A percentile compares a stretch with the other conserved stretches of the same genome.
phyloP scores from a whole-genome alignment of 2,329 filamentous ascomycete species.

The Metarhizium anisopliae region DNA sequence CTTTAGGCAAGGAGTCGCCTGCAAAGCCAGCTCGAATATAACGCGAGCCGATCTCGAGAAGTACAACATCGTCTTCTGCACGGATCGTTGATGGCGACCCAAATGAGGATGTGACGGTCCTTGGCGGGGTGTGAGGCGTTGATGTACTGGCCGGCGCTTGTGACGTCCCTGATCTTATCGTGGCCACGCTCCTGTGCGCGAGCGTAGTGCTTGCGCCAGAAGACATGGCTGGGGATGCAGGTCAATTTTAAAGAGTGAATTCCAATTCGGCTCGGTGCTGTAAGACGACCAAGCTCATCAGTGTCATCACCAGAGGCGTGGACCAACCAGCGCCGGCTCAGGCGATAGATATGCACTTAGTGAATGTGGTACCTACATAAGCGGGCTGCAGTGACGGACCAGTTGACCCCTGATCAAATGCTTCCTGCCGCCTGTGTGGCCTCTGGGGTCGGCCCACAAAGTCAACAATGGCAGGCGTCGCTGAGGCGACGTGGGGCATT shows the following conservation, averaged over 20 bases:
- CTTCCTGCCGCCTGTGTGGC: no score
- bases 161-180: conserved; percentile 38
- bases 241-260: not conserved
- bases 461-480: conserved; percentile 16
- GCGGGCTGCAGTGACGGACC: not conserved
- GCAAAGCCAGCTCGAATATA: conserved; percentile 78
- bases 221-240: conserved; percentile 27
- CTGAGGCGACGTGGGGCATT: conserved; percentile 21
- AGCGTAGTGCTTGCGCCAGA: conserved; percentile 34
- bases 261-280: not conserved
- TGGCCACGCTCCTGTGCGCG: conserved; percentile 50
- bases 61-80: conserved; percentile 73
- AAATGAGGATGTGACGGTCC: conserved; percentile 44
- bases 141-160: conserved; percentile 24
- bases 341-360: not conserved
- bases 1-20: conserved; percentile 71
- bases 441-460: conserved; percentile 13
- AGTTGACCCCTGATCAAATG: no score
- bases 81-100: conserved; percentile 52
- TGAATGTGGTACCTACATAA: not conserved
- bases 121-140: conserved; percentile 53
- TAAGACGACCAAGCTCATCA: not conserved
- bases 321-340: not conserved
- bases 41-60: conserved; percentile 76
- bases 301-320: not conserved